A percentile compares a stretch with the other conserved stretches of the same genome.
Evolutionary conservation across 495 filamentous ascomycete species (phyloP).

Genomic region (Amphirosellinia nigrospora): DNA sequence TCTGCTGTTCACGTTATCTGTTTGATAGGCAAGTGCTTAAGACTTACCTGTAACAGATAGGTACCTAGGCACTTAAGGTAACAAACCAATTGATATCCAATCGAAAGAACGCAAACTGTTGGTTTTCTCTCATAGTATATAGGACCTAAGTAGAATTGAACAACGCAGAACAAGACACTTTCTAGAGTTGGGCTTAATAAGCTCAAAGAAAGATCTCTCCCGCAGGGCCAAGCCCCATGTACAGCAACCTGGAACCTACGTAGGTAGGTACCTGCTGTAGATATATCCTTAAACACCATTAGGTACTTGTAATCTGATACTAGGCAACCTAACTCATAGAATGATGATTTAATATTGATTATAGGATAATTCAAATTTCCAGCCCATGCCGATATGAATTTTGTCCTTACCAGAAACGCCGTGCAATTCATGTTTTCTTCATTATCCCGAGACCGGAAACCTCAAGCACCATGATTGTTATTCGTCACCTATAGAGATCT

Average conservation of each 20-base stretch:
- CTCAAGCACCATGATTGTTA: not conserved
- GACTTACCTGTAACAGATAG: no score
- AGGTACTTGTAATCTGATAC: not conserved
- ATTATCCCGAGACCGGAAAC: slow-evolving; percentile 26
- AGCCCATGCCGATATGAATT: slow-evolving; percentile 1
- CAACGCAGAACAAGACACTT: not conserved
- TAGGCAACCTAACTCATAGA: not conserved
- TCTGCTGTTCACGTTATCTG: not conserved
- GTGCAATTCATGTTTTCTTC: slow-evolving; percentile 28
- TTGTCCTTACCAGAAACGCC: slow-evolving; percentile 23
- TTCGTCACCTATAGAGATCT: slow-evolving; percentile 26
- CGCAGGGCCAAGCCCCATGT: not conserved
- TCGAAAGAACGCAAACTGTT: not conserved
- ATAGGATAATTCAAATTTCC: slow-evolving; percentile 18
- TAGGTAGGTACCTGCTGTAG: not conserved
- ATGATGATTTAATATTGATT: not conserved
- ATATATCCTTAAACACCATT: not conserved
- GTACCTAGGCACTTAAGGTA: no score
- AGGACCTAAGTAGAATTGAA: not conserved
- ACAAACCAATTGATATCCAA: not conserved
- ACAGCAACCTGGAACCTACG: not conserved
- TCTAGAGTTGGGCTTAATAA: not conserved
- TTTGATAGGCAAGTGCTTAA: not conserved
- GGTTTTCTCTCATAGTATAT: not conserved
- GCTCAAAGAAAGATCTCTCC: not conserved